Conservation (phyloP, 805 yeast genomes). For the Tetrapisispora taiwanensis region DNA sequence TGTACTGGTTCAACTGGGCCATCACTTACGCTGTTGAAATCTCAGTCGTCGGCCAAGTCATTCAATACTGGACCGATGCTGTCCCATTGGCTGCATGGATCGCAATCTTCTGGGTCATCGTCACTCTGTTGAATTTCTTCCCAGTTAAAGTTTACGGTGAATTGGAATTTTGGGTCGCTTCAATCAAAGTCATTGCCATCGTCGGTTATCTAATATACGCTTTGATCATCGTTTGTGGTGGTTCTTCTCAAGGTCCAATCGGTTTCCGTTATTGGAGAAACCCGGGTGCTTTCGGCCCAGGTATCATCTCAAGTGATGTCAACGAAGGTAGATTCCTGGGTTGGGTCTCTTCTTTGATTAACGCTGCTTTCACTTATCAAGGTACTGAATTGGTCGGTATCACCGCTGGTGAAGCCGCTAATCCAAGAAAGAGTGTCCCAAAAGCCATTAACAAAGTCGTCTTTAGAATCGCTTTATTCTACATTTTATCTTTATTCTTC, state of each 20-base stretch:
- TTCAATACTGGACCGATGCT: slow-evolving; percentile 42
- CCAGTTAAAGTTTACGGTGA: slow-evolving; percentile 51
- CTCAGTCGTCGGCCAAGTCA: slow-evolving; percentile 47
- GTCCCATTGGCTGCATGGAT: slow-evolving; percentile 59
- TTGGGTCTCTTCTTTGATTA: slow-evolving; percentile 44
- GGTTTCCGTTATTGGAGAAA: slow-evolving; percentile 56
- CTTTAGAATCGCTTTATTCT: slow-evolving; percentile 51
- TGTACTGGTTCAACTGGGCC: slow-evolving; percentile 68
- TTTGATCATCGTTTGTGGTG: slow-evolving; percentile 47
- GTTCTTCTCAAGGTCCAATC: slow-evolving; percentile 45
- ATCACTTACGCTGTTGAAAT: slow-evolving; percentile 55
- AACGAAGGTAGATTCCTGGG: slow-evolving; percentile 41
- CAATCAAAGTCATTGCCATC: slow-evolving; percentile 43
- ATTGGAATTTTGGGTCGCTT: slow-evolving; percentile 48
- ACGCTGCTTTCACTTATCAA: slow-evolving; percentile 50
- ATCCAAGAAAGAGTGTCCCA: slow-evolving; percentile 62
- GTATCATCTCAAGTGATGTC: slow-evolving; percentile 32
- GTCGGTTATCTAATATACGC: slow-evolving; percentile 46
- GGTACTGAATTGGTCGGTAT: slow-evolving; percentile 52
- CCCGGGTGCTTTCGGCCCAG: slow-evolving; percentile 65
- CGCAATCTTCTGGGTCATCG: slow-evolving; percentile 39
- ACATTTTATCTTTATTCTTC: slow-evolving; percentile 50
- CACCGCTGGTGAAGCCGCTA: slow-evolving; percentile 50
- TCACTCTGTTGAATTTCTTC: slow-evolving; percentile 37
- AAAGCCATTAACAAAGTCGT: slow-evolving; percentile 57